Conservation (phyloP, 2,329 filamentous ascomycete species). For the Pestalotiopsis sp. region DNA sequence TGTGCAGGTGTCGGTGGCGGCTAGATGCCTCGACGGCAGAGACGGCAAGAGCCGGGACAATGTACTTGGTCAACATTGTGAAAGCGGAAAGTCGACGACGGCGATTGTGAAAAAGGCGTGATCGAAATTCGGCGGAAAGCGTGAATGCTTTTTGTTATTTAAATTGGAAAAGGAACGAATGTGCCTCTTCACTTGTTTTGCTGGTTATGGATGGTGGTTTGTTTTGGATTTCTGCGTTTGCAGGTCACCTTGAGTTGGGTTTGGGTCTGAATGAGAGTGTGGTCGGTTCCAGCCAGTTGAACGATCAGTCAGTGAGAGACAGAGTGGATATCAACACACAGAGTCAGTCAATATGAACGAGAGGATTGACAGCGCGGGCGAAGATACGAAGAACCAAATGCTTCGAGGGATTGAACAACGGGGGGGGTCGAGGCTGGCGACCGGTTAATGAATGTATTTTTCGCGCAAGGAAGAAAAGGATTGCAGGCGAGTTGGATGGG, state of each 20-base stretch:
- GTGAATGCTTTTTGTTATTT: background rate
- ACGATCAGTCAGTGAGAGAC: background rate
- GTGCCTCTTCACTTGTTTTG: background rate
- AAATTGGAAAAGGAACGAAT: background rate
- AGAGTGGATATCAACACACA: constrained; percentile 4
- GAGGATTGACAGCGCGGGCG: constrained; percentile 1
- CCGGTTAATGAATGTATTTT: constrained; percentile 8
- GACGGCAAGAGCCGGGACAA: constrained; percentile 31
- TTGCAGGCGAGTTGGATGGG: background rate
- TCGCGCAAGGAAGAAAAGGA: background rate
- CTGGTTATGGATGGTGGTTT: background rate
- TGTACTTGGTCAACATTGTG: constrained; percentile 33
- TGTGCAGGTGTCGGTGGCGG: constrained; percentile 30
- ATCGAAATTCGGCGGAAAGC: background rate
- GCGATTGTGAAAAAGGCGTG: background rate
- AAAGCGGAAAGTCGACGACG: background rate
- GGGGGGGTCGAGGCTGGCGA: constrained; percentile 8
- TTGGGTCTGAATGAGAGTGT: constrained; percentile 5
- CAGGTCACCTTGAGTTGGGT: background rate
- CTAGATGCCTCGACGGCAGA: constrained; percentile 26
- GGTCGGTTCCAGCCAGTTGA: constrained; percentile 3
- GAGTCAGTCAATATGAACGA: background rate
- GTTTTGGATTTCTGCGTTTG: background rate
- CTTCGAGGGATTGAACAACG: background rate
- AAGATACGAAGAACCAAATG: constrained; percentile 7